These are phyloP conservation scores for Phytophthora cryptogea DNA, from an alignment of 352 stramenopile species.

Conservation along the genomic window DNA sequence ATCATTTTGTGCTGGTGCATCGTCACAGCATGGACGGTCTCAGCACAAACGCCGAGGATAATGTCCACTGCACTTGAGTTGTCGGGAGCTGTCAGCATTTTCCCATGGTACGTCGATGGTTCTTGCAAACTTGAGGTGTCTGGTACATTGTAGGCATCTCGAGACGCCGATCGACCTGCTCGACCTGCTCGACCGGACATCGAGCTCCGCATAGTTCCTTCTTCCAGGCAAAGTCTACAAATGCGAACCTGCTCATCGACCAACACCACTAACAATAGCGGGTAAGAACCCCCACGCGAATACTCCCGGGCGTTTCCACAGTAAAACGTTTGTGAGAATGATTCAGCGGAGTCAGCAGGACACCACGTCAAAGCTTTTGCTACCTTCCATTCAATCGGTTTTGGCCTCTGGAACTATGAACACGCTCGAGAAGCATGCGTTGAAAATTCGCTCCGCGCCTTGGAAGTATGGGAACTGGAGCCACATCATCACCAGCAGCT, in stretches of 20 bases:
- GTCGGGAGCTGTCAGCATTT: conserved; percentile 38
- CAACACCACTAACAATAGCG: conserved; percentile 22
- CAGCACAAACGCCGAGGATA: conserved; percentile 43
- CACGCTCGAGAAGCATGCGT: conserved; percentile 70
- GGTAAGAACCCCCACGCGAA: conserved; percentile 3
- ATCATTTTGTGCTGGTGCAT: conserved; percentile 42
- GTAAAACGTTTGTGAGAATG: background rate
- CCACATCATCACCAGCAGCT: conserved; percentile 85
- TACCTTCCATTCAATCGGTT: conserved; percentile 41
- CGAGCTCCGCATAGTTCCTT: conserved; percentile 14
- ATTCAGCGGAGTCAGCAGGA: background rate
- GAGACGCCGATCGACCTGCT: conserved; percentile 5
- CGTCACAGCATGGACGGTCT: conserved; percentile 44
- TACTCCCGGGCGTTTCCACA: conserved; percentile 4
- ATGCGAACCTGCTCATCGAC: background rate
- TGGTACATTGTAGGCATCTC: conserved; percentile 10
- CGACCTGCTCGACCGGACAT: conserved; percentile 5
- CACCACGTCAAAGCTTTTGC: background rate
- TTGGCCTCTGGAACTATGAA: conserved; percentile 62
- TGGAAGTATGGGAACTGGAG: conserved; percentile 92
- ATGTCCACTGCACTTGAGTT: conserved; percentile 33
- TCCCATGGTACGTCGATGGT: conserved; percentile 47
- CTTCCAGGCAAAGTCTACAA: conserved; percentile 1
- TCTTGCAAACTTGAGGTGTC: conserved; percentile 25
- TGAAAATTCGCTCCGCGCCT: conserved; percentile 82